These are phyloP conservation scores for Meira miltonrushii DNA, from an alignment of 1,284 basidiomycete species.

Conservation along the genomic window DNA sequence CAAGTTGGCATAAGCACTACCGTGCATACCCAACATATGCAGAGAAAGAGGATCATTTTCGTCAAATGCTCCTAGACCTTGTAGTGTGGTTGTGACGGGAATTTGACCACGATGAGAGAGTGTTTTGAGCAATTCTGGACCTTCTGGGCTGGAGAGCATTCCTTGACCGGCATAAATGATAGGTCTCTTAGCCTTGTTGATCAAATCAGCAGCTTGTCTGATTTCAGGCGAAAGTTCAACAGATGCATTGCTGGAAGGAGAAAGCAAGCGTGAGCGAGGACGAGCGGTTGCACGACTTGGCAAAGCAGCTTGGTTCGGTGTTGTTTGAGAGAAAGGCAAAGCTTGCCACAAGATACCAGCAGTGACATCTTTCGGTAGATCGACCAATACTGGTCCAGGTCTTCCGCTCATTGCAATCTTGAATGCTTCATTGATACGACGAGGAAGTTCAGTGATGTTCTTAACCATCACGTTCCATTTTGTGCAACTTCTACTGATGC, in stretches of 20 bases:
- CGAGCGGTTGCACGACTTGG: constrained; percentile 46
- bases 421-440: constrained; percentile 97
- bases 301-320: constrained; percentile 63
- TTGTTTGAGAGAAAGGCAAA: constrained; percentile 80
- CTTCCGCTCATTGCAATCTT: constrained; percentile 96
- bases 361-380: constrained; percentile 95
- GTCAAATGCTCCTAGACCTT: constrained; percentile 91
- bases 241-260: constrained; percentile 5
- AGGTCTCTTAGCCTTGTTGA: constrained; percentile 84
- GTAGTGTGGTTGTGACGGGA: constrained; percentile 92
- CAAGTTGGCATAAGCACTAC: constrained; percentile 90
- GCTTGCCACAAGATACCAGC: constrained; percentile 81
- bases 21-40: constrained; percentile 99
- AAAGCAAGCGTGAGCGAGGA: constrained; percentile 19
- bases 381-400: constrained; percentile 93
- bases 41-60: constrained; percentile 75
- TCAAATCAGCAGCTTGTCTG: constrained; percentile 76
- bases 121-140: constrained; percentile 75
- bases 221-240: constrained; percentile 60
- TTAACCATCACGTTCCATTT: constrained; percentile 99
- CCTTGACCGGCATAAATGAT: constrained; percentile 93
- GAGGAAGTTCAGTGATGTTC: constrained; percentile 86
- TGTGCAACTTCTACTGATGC: constrained; percentile 92
- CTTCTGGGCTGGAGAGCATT: constrained; percentile 73
- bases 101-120: constrained; percentile 83